Conservation (phyloP, 1,284 basidiomycete species). For the Filobasidium uniguttulatum region DNA sequence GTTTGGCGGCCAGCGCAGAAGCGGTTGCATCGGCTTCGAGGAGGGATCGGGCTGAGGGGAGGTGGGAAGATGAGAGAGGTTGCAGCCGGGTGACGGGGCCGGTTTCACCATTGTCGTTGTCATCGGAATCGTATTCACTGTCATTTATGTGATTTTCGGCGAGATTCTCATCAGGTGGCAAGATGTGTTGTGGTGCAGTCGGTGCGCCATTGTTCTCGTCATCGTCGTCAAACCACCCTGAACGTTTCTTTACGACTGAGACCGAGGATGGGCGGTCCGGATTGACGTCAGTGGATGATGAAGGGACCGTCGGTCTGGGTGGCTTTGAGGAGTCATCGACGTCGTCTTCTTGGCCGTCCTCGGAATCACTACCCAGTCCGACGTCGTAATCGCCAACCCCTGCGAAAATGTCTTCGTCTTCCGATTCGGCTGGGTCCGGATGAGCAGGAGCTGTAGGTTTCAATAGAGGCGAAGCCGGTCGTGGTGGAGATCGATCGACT, state of each 20-base stretch:
- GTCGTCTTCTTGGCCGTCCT: conserved; percentile 20
- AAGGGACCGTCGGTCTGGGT: conserved; percentile 14
- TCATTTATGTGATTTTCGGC: too few species aligned
- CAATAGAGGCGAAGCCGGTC: not conserved
- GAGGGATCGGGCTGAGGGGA: conserved; percentile 67
- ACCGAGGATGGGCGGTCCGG: conserved; percentile 8
- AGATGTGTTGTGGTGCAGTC: not conserved
- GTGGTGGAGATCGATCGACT: not conserved
- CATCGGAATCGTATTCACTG: not conserved
- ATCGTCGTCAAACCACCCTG: conserved; percentile 22
- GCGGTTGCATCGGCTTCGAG: conserved; percentile 57
- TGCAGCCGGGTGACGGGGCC: conserved; percentile 21
- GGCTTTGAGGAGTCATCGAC: too few species aligned
- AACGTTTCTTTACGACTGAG: not conserved
- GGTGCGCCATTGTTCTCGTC: conserved; percentile 14
- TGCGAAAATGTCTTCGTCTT: conserved; percentile 60
- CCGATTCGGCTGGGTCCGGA: conserved; percentile 20
- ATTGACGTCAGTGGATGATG: conserved; percentile 5
- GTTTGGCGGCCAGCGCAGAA: conserved; percentile 49
- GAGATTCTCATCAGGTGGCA: too few species aligned
- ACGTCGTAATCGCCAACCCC: conserved; percentile 69
- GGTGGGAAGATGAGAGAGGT: conserved; percentile 51
- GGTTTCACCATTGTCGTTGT: too few species aligned
- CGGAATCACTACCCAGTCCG: conserved; percentile 34
- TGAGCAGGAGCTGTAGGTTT: conserved; percentile 3